These are phyloP conservation scores for Colletotrichum tropicale DNA, from an alignment of 2,329 filamentous ascomycete genomes.

Conservation along the genomic window DNA sequence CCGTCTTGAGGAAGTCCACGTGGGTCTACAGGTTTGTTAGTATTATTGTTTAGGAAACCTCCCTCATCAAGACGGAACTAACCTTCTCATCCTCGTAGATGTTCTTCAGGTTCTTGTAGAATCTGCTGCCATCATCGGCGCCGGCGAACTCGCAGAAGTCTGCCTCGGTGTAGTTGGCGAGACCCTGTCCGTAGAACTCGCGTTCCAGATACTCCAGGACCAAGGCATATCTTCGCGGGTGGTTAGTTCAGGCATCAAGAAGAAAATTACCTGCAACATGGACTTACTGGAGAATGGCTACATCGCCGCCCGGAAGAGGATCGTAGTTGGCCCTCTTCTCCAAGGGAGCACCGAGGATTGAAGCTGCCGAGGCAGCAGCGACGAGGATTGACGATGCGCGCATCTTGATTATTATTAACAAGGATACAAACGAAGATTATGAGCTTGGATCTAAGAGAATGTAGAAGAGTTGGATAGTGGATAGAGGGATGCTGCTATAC, in stretches of 20 bases:
- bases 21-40: constrained; percentile 42
- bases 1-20: constrained; percentile 58
- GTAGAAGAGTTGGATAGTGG: neutral
- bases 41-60: neutral
- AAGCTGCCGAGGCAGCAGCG: neutral
- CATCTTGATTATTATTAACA: neutral
- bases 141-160: constrained; percentile 60
- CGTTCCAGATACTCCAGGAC: constrained; percentile 63
- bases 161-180: constrained; percentile 58
- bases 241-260: neutral
- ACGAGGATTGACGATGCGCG: constrained; percentile 9
- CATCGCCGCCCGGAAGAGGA: constrained; percentile 22
- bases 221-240: constrained; percentile 41
- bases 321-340: constrained; percentile 23
- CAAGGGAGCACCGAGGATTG: constrained; percentile 5
- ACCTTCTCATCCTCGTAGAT: constrained; percentile 59
- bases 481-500: neutral
- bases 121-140: constrained; percentile 36
- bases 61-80: neutral
- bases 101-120: constrained; percentile 62
- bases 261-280: neutral
- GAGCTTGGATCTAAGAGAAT: neutral
- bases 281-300: constrained; percentile 36
- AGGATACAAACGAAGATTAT: neutral
- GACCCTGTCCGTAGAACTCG: constrained; percentile 65